A percentile compares a stretch with the other conserved stretches of the same genome.
Conservation (phyloP, 352 stramenopile genomes). For the Globisporangium splendens region DNA sequence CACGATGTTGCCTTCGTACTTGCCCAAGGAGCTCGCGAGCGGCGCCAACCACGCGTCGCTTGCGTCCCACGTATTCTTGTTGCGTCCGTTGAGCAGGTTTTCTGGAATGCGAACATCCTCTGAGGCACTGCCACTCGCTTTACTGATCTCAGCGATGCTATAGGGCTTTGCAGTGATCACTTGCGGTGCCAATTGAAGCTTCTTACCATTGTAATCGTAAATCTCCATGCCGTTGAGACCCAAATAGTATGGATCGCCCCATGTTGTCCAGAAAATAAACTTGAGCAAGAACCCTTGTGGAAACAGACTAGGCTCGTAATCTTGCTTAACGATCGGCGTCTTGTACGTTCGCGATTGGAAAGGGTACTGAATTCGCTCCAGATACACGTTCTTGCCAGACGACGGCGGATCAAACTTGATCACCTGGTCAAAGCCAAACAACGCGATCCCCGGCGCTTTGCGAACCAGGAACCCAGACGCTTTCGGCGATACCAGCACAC, state of each 20-base stretch:
- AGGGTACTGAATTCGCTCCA: slow-evolving; percentile 37
- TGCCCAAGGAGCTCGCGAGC: slow-evolving; percentile 64
- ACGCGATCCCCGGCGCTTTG: slow-evolving; percentile 64
- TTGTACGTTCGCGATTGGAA: slow-evolving; percentile 51
- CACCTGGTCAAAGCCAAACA: slow-evolving; percentile 77
- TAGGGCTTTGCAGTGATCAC: slow-evolving; percentile 52
- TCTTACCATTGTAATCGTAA: slow-evolving; percentile 51
- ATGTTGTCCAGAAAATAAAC: slow-evolving; percentile 74
- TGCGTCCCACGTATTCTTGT: slow-evolving; percentile 79
- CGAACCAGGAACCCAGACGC: slow-evolving; percentile 64
- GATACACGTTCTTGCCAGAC: slow-evolving; percentile 14
- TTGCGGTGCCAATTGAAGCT: slow-evolving; percentile 28
- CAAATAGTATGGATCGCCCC: slow-evolving; percentile 83
- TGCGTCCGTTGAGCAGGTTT: slow-evolving; percentile 59
- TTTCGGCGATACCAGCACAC: slow-evolving; percentile 40
- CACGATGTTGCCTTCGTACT: slow-evolving; percentile 55
- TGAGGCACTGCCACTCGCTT: not conserved
- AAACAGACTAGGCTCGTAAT: slow-evolving; percentile 84
- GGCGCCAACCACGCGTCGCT: slow-evolving; percentile 71
- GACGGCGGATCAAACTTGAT: slow-evolving; percentile 29
- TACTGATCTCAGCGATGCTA: slow-evolving; percentile 48
- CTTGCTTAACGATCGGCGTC: slow-evolving; percentile 72
- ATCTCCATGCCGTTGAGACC: slow-evolving; percentile 81
- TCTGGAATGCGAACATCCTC: slow-evolving; percentile 40
- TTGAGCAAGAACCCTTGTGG: slow-evolving; percentile 86